These are phyloP conservation scores for Cephalotrichum gorgonifer DNA, from an alignment of 2,329 filamentous ascomycete genomes.

Conservation along the genomic window DNA sequence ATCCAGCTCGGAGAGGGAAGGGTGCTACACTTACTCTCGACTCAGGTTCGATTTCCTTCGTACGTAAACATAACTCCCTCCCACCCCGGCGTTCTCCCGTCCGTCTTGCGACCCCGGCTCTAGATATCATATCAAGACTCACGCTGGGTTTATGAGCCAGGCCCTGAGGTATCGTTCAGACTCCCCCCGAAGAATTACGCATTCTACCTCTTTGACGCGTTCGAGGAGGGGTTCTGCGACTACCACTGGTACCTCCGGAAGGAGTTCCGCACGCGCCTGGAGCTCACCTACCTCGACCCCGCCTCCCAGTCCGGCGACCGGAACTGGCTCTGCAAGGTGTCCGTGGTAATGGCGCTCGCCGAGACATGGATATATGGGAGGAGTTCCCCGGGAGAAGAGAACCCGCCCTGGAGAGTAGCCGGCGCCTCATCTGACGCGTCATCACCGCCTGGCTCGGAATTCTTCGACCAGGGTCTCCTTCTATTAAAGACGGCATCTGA, in stretches of 20 bases:
- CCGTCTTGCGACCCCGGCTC: neutral
- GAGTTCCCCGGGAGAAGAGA: neutral
- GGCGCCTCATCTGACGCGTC: neutral
- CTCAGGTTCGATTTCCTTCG: neutral
- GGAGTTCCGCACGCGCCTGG: neutral
- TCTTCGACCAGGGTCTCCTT: neutral
- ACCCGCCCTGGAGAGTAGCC: neutral
- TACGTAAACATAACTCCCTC: no score
- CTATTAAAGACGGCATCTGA: neutral
- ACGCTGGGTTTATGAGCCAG: neutral
- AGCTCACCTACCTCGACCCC: neutral
- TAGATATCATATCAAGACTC: neutral
- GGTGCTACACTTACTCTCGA: neutral
- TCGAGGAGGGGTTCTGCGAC: neutral
- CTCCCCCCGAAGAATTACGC: neutral
- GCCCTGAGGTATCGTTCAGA: neutral
- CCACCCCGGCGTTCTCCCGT: no score
- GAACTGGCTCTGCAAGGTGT: neutral
- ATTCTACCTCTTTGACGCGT: neutral
- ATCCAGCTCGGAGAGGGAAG: neutral
- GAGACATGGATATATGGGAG: neutral
- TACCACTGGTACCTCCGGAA: neutral
- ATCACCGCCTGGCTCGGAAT: neutral
- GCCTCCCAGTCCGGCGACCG: neutral
- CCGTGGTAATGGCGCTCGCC: neutral